Base-by-base conservation (phyloP, 352 stramenopile genomes). In the Phytophthora hybrid region DNA sequence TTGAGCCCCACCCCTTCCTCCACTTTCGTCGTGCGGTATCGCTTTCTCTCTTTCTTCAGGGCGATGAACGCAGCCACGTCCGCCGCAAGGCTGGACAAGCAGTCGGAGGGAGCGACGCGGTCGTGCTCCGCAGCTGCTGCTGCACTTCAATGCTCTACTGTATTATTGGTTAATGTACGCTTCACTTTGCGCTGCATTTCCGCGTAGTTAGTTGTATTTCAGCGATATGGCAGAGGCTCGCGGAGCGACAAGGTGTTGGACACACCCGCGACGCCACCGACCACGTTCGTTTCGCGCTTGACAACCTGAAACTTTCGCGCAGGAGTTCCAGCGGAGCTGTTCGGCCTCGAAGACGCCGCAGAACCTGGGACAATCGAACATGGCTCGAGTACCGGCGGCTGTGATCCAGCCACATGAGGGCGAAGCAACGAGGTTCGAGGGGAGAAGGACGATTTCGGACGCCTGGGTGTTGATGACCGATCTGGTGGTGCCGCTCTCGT, bases 151-250 rank as follows among this genome's bases (percentile, higher is more conserved):
- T 68, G 65, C 66, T 76, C 60, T 59, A 68, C 59, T 77, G 63
- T 80, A 77, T 79, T 77, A 77, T 62, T 77, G 37, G 34, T 61
- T 76, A 80, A 80, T 80, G 69, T 76, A 80, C 66, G 64, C 63
- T 76, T 69, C 21, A 59, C 29, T 80, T 80, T 69, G 69, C 69
- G 63, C 73, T 76, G 63, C 70, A 78, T 74, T 19, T 23, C 44
- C 21, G 47, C 63, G 60, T 68, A 59, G 57, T 63, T 52, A 59
- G 57, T 63, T 69, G 56, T 23, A 59, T 61, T 59, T 85, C 69
- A 93, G 46, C 83, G 81, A 63, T 91, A 93, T 23, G 80, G 85
- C 58, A 93, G 55, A 57, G 75, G 71, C 29, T 90, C 83, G 3
- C 83, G 80, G 23, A 66, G 51, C 6, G 79, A 87, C 4, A 93